These are phyloP conservation scores for Chlamydomonas eustigma DNA, from an alignment of 139 green algal genomes.

Conservation along the genomic window DNA sequence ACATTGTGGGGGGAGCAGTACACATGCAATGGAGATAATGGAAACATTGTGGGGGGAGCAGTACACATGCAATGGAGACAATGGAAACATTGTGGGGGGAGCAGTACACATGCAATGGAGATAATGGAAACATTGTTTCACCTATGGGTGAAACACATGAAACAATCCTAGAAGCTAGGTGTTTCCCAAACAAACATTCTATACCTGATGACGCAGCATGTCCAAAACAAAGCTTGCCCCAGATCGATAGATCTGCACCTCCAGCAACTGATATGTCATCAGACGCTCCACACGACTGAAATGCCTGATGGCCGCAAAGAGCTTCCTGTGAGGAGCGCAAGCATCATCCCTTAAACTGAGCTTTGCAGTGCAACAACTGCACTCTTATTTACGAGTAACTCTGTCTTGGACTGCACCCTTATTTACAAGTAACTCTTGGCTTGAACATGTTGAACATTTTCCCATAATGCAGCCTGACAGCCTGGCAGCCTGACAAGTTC, in stretches of 20 bases:
- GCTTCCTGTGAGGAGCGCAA: slow-evolving; percentile 16
- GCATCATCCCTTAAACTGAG: no score
- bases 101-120: no score
- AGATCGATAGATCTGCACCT: slow-evolving; percentile 62
- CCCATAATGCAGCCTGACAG: no score
- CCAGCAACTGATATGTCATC: slow-evolving; percentile 46
- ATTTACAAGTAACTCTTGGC: no score
- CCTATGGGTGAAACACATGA: no score
- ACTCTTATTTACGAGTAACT: no score
- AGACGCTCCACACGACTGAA: slow-evolving; percentile 25
- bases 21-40: background rate
- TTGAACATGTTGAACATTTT: background rate
- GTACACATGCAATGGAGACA: background rate
- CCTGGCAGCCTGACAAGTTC: no score
- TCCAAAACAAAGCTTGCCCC: slow-evolving; percentile 28
- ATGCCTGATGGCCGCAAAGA: slow-evolving; percentile 19
- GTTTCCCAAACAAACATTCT: no score
- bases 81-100: background rate
- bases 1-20: background rate
- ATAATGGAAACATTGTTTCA: no score
- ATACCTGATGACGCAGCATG: slow-evolving; percentile 14
- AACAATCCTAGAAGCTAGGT: no score
- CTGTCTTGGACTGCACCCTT: no score
- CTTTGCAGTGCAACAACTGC: no score
- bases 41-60: background rate